These are phyloP conservation scores for Ceratocystis diversiconidia DNA, from an alignment of 2,329 filamentous ascomycete genomes.

Conservation along the genomic window DNA sequence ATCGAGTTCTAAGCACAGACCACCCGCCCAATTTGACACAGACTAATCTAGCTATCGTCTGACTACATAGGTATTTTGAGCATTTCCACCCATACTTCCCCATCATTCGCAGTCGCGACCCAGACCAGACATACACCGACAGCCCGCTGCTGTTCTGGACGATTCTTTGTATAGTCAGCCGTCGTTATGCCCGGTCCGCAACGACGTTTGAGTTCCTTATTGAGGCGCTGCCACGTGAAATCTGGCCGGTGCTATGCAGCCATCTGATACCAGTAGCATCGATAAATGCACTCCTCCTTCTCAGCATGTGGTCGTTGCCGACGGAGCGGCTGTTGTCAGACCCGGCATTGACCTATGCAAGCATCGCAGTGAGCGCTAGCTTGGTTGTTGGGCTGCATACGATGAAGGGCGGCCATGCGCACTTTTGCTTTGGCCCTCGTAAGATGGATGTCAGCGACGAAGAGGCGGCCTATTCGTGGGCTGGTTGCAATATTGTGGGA, in stretches of 20 bases:
- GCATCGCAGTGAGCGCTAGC: slow-evolving; percentile 34
- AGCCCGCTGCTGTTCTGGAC: slow-evolving; percentile 40
- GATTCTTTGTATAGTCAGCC: slow-evolving; percentile 37
- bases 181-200: slow-evolving; percentile 34
- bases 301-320: slow-evolving; percentile 39
- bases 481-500: slow-evolving; percentile 37
- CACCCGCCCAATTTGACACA: neutral
- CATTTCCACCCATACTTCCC: slow-evolving; percentile 40
- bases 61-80: slow-evolving; percentile 33
- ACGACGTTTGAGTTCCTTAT: slow-evolving; percentile 32
- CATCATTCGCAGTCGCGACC: slow-evolving; percentile 35
- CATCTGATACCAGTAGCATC: slow-evolving; percentile 33
- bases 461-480: slow-evolving; percentile 40
- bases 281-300: slow-evolving; percentile 38
- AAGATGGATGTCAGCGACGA: slow-evolving; percentile 34
- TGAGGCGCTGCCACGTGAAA: slow-evolving; percentile 33
- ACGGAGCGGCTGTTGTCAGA: slow-evolving; percentile 38
- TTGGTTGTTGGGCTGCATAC: slow-evolving; percentile 38
- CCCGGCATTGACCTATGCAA: slow-evolving; percentile 34
- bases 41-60: no score
- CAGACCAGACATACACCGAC: slow-evolving; percentile 36
- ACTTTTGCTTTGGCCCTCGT: slow-evolving; percentile 33
- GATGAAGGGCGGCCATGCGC: slow-evolving; percentile 36
- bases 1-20: neutral
- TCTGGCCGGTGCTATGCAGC: slow-evolving; percentile 31